phyloP scores from a whole-genome alignment of 257 asterid species.

The Plantago ovata region DNA sequence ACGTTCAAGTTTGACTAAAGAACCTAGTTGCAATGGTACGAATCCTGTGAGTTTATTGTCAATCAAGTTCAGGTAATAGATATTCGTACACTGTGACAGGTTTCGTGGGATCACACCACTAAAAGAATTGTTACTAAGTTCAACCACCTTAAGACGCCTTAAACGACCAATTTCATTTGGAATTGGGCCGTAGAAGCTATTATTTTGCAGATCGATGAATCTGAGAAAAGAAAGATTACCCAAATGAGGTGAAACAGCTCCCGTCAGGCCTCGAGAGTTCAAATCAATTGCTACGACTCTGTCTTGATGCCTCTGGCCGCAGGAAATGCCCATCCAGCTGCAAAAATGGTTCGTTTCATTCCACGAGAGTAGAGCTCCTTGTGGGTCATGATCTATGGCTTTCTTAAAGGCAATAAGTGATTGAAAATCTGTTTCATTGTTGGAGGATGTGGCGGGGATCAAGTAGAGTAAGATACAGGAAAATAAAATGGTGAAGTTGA shows the following conservation, averaged over 20 bases:
- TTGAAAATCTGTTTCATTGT: constrained; percentile 13
- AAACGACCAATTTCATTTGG: constrained; percentile 32
- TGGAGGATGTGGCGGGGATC: neutral
- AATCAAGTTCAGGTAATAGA: constrained; percentile 15
- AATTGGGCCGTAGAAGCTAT: constrained; percentile 25
- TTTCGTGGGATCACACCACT: constrained; percentile 34
- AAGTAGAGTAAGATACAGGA: too few species aligned
- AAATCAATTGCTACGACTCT: constrained; percentile 26
- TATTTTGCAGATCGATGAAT: constrained; percentile 20
- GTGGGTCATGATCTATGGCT: constrained; percentile 20
- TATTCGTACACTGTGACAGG: constrained; percentile 26
- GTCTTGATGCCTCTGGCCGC: constrained; percentile 19
- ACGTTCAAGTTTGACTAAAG: constrained; percentile 24
- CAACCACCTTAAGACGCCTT: constrained; percentile 14
- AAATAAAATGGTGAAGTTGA: too few species aligned
- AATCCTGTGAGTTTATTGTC: constrained; percentile 24
- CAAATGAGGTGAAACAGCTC: constrained; percentile 30
- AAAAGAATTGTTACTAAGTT: constrained; percentile 31
- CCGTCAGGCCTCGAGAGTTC: constrained; percentile 24
- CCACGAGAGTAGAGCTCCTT: constrained; percentile 21
- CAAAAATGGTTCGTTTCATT: constrained; percentile 20
- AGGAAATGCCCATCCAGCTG: constrained; percentile 26
- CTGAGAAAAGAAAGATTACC: constrained; percentile 39
- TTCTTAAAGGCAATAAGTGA: constrained; percentile 19
- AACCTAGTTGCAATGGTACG: constrained; percentile 25